Evolutionary conservation across 2,329 filamentous ascomycete genomes (phyloP).

Genomic region (Fusarium sp.): DNA sequence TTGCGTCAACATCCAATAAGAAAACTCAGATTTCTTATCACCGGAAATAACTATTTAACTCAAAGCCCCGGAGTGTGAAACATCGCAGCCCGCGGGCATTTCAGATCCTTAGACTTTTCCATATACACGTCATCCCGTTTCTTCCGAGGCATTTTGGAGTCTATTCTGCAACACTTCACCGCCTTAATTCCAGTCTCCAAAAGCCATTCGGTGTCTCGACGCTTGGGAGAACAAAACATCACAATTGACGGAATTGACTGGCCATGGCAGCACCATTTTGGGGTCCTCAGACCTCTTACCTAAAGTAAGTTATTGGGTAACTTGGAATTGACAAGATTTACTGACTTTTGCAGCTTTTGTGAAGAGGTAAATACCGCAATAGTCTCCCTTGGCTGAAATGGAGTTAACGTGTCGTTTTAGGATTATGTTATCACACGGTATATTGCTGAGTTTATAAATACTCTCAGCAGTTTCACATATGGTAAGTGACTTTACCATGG

Average conservation of each 20-base stretch:
- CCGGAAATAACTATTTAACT: background rate
- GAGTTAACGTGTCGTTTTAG: slow-evolving; percentile 27
- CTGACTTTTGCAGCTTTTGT: slow-evolving; percentile 37
- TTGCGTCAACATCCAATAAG: background rate
- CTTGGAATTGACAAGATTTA: background rate
- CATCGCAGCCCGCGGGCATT: background rate
- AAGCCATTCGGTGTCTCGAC: background rate
- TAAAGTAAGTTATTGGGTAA: slow-evolving; percentile 35
- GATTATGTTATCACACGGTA: slow-evolving; percentile 54
- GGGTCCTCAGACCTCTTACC: slow-evolving; percentile 45
- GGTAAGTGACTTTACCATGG: slow-evolving; percentile 21
- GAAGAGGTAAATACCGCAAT: slow-evolving; percentile 39
- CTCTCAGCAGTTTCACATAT: slow-evolving; percentile 52
- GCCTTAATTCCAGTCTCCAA: background rate
- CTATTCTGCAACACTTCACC: slow-evolving; percentile 24
- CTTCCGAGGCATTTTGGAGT: slow-evolving; percentile 2
- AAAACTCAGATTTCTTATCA: background rate
- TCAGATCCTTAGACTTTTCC: background rate
- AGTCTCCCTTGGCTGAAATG: background rate
- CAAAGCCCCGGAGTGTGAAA: background rate
- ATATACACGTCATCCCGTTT: slow-evolving; percentile 7
- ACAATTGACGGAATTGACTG: too few relatives aligned
- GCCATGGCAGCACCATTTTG: slow-evolving; percentile 39
- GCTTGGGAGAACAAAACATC: background rate
- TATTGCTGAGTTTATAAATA: slow-evolving; percentile 57